These are phyloP conservation scores for Massariosphaeria phaeospora DNA, from an alignment of 495 filamentous ascomycete species.

Conservation along the genomic window DNA sequence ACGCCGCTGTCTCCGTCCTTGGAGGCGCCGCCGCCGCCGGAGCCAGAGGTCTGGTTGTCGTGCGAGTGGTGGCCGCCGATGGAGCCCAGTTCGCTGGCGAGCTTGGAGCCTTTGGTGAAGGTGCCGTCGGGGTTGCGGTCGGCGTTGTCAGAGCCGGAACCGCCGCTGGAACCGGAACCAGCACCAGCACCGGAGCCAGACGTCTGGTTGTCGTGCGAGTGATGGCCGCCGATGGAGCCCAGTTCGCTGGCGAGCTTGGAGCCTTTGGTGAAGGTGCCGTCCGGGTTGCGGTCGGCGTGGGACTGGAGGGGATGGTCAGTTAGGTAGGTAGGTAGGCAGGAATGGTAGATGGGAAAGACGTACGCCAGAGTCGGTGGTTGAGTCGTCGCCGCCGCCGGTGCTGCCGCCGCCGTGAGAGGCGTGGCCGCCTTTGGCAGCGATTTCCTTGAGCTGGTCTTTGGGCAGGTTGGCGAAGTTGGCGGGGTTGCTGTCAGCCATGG, in stretches of 20 bases:
- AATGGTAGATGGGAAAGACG: neutral
- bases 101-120: slow-evolving; percentile 27
- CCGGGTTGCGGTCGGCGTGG: slow-evolving; percentile 25
- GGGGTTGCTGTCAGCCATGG: slow-evolving; percentile 35
- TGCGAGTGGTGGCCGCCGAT: slow-evolving; percentile 20
- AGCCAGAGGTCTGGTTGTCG: neutral
- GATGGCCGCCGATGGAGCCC: slow-evolving; percentile 29
- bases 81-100: slow-evolving; percentile 22
- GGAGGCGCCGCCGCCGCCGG: no score
- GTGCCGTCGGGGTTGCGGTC: slow-evolving; percentile 29
- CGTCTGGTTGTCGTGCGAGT: slow-evolving; percentile 14
- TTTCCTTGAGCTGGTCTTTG: slow-evolving; percentile 38
- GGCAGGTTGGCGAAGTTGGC: slow-evolving; percentile 41
- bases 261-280: slow-evolving; percentile 34
- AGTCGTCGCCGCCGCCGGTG: no score
- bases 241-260: slow-evolving; percentile 32
- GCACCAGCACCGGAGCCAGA: slow-evolving; percentile 2
- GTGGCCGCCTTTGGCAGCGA: slow-evolving; percentile 35
- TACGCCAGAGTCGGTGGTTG: slow-evolving; percentile 6
- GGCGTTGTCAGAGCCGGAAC: neutral
- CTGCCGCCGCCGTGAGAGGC: slow-evolving; percentile 24
- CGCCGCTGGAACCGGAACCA: neutral
- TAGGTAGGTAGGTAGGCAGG: neutral
- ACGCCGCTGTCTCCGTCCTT: no score
- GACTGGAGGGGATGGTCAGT: neutral